Evolutionary conservation across 805 yeast genomes (phyloP).

Genomic region (Soucietia sequanensis): DNA sequence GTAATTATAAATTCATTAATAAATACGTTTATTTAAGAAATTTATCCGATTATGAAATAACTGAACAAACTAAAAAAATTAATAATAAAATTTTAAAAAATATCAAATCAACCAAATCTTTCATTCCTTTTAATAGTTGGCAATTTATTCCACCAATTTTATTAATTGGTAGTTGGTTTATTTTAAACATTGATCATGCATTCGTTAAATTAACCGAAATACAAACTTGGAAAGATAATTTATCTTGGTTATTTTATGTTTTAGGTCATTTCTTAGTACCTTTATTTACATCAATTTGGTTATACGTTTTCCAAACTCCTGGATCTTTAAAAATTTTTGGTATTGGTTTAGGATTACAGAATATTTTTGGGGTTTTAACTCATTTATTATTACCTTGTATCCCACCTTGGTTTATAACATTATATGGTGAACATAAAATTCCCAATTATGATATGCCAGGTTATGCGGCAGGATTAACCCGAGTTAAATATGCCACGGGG

Average conservation of each 20-base stretch:
- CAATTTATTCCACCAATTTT: conserved; percentile 36
- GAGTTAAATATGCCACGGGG: conserved; percentile 62
- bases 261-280: conserved; percentile 61
- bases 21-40: neutral
- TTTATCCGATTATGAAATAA: neutral
- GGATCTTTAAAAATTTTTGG: conserved; percentile 56
- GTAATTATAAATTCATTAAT: neutral
- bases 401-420: conserved; percentile 71
- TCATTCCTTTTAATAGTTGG: conserved; percentile 20
- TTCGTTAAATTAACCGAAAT: conserved; percentile 40
- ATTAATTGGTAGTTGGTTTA: conserved; percentile 46
- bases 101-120: neutral
- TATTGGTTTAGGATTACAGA: conserved; percentile 56
- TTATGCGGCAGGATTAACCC: conserved; percentile 67
- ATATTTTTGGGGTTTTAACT: conserved; percentile 56
- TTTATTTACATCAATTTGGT: conserved; percentile 58
- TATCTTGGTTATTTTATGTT: conserved; percentile 65
- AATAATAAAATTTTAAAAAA: neutral
- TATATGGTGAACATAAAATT: conserved; percentile 54
- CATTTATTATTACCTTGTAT: conserved; percentile 61
- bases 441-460: conserved; percentile 69
- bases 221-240: conserved; percentile 46
- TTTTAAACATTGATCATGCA: conserved; percentile 46
- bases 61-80: neutral
- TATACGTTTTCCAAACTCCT: conserved; percentile 67